phyloP scores from a whole-genome alignment of 441 rosid genomes.

The Croton setiger region DNA sequence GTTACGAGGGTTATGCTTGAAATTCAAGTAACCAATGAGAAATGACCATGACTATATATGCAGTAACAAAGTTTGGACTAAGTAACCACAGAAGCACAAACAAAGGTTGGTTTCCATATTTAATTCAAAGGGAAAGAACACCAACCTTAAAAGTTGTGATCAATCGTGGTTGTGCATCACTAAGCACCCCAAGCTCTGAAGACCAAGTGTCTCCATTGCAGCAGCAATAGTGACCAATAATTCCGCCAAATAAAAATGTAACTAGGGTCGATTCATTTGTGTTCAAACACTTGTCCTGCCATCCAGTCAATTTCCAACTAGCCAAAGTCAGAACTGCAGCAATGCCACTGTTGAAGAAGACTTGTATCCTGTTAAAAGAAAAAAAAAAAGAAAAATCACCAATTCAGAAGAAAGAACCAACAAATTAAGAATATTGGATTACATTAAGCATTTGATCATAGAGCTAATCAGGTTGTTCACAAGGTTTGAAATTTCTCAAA shows the following conservation, averaged over 20 bases:
- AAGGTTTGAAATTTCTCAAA: not conserved
- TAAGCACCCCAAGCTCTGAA: constrained; percentile 90
- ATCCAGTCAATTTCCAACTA: constrained; percentile 47
- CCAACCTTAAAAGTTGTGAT: constrained; percentile 89
- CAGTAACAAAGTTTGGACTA: not conserved
- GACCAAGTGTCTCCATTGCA: constrained; percentile 96
- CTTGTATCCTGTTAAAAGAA: constrained; percentile 66
- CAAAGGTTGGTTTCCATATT: not conserved
- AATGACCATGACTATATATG: not conserved
- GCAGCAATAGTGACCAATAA: constrained; percentile 84
- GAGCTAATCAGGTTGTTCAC: not conserved
- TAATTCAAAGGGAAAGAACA: constrained; percentile 8
- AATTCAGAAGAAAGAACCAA: not conserved
- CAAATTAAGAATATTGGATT: not conserved
- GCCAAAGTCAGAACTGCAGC: constrained; percentile 50
- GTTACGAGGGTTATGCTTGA: not conserved
- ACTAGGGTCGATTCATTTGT: constrained; percentile 43
- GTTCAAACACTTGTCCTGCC: constrained; percentile 75
- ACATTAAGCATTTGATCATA: not conserved
- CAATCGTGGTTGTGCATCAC: constrained; percentile 74
- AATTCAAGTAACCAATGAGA: not conserved
- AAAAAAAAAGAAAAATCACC: constrained; percentile 5
- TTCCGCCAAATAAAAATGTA: constrained; percentile 72
- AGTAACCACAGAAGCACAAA: not conserved
- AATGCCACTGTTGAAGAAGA: constrained; percentile 64